Evolutionary conservation across 2,329 filamentous ascomycete genomes (phyloP), one percentile per base, ranked within the genome.

Genomic region (Spiromastix sp.): DNA sequence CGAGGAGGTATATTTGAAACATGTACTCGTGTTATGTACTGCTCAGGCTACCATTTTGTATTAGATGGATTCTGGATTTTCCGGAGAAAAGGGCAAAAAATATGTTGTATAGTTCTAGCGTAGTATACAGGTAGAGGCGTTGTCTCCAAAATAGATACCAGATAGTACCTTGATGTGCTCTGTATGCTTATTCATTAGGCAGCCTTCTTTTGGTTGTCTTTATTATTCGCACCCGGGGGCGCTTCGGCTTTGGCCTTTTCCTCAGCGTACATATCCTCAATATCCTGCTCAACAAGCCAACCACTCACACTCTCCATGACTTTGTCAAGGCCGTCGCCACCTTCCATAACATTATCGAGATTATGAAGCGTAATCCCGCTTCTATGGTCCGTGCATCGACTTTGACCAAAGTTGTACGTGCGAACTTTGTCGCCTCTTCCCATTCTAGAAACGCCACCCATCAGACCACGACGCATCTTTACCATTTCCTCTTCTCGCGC

Each of bases 401-500:
- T 79, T 57, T 84, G 77, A 3, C 68, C 67, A 57, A 68, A 82
- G 57, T 95, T 94, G 59, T 95, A 95, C 0, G 87, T 95, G 41
- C 87, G 71, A 39, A 98, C 81, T 66, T 98, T 98, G 64, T 96
- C 86, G 30, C 85, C 85, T 27, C 91, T 73, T 4, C 87, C 91
- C 64, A 91, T 87, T 50, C 81, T 72, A 5, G 70, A 81, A 38
- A 86, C 78, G 46, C 79, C 74, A 22, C 83, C 78, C 43, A 93
- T 72, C 3, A 86, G 85, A 44, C 79, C 85, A 54, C 86, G 74
- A 37, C 87, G 70, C 59, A 96, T 57, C 15, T 68, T 71, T 12
- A 79, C 69, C 18, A 87, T 72, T 55, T 89, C 78, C 48, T 85
- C 84, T 58, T 98, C 89, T 20, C 85, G 74, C 44, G 80, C 79